A percentile compares a stretch with the other conserved stretches of the same genome.
Conservation (phyloP, 1,139 yeast species). For the Diutina rugosa region DNA sequence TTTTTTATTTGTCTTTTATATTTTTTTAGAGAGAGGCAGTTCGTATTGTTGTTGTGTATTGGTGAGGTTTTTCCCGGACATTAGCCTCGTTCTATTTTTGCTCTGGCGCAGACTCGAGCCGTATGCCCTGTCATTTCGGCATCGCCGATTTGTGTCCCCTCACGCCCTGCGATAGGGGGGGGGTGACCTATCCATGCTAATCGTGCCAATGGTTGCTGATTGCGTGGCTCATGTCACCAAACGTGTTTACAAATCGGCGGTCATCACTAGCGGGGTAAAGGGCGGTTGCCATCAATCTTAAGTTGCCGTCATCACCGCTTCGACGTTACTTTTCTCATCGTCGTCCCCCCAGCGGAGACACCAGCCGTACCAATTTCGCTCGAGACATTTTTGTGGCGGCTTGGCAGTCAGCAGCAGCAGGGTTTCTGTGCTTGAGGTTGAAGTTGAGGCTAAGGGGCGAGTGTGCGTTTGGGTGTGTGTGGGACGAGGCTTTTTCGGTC, state of each 20-base stretch:
- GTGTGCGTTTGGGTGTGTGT: background rate
- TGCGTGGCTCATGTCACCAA: too few species aligned
- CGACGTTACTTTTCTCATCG: constrained; percentile 5
- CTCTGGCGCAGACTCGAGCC: too few species aligned
- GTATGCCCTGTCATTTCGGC: too few species aligned
- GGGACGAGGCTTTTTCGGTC: constrained; percentile 8
- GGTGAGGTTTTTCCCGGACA: too few species aligned
- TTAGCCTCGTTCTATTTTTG: too few species aligned
- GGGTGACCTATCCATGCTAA: too few species aligned
- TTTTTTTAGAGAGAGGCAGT: too few species aligned
- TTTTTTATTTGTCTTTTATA: too few species aligned
- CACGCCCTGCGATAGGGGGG: too few species aligned
- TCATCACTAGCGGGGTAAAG: background rate
- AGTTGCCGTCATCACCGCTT: background rate
- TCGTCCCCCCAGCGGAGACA: constrained; percentile 26
- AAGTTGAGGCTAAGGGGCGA: constrained; percentile 4
- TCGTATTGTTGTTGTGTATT: too few species aligned
- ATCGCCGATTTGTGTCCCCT: too few species aligned
- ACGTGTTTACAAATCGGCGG: background rate
- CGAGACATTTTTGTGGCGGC: constrained; percentile 22
- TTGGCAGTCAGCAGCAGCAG: constrained; percentile 4
- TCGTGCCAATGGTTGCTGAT: too few species aligned
- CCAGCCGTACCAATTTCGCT: constrained; percentile 38
- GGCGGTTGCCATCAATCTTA: background rate
- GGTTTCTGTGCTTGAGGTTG: constrained; percentile 4